Conservation (phyloP, 495 filamentous ascomycete genomes). For the Aspergillus funiculosus region DNA sequence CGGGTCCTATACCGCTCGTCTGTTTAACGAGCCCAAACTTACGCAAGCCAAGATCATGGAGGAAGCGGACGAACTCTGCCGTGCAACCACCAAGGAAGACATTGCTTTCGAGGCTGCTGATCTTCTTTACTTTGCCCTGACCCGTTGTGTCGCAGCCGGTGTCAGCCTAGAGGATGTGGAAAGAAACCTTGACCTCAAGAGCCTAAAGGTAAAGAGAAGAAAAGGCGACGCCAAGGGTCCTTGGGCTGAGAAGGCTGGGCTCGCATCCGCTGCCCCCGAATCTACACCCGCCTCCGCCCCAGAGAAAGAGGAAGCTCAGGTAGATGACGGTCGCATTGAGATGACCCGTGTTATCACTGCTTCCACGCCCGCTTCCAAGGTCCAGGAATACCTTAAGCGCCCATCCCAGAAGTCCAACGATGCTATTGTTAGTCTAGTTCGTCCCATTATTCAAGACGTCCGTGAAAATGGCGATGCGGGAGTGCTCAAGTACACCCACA, state of each 20-base stretch:
- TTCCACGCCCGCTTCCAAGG: conserved; percentile 51
- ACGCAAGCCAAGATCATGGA: conserved; percentile 96
- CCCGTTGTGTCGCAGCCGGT: conserved; percentile 76
- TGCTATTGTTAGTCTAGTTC: conserved; percentile 79
- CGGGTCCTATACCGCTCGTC: conserved; percentile 86
- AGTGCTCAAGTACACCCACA: conserved; percentile 86
- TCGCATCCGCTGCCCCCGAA: conserved; percentile 43
- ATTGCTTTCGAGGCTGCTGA: conserved; percentile 93
- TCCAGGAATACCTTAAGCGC: conserved; percentile 68
- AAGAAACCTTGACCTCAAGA: conserved; percentile 87
- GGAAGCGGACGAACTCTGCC: conserved; percentile 90
- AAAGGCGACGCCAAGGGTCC: conserved; percentile 89
- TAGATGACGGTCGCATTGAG: conserved; percentile 59
- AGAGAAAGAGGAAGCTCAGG: conserved; percentile 35
- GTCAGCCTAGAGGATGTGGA: conserved; percentile 85
- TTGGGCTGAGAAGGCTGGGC: conserved; percentile 76
- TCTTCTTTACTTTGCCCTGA: conserved; percentile 89
- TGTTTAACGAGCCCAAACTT: conserved; percentile 88
- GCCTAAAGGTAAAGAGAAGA: conserved; percentile 83
- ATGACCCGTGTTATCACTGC: conserved; percentile 75
- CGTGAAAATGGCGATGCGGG: conserved; percentile 76
- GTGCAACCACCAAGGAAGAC: conserved; percentile 72
- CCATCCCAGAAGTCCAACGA: conserved; percentile 91
- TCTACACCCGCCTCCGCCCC: conserved; percentile 34
- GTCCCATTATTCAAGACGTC: conserved; percentile 84